Base-by-base conservation (phyloP, 169 alveolate genomes). In the Plasmodium chabaudi region DNA sequence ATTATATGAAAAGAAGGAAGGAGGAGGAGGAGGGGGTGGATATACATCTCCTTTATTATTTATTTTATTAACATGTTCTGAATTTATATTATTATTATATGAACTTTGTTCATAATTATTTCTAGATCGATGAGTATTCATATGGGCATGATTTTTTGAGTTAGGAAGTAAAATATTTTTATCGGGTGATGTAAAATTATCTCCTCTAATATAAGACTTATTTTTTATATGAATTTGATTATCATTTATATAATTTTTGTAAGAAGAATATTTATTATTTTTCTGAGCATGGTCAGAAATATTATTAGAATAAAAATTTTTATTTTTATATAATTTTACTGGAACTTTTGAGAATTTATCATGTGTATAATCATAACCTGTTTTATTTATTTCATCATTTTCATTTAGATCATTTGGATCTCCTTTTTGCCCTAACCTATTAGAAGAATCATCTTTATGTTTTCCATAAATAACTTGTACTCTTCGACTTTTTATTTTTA, bases 401-500 rank as follows among this genome's bases (percentile, higher is more conserved):
- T 42, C 84, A 39, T 17, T 12, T 17, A 42, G 2, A 42, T 51
- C 13, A 68, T 2, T 25, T 17, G 51, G 7, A 23, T 21, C 17
- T n/a, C 56, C 3, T 56, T 12, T 57, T 57, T 25, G 3, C 9
- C 56, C 23, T 51, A 15, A 72, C n/a, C 13, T n/a, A 5, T 53
- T 3, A 56, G 10, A 19, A n/a, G 1, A 10, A n/a, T 19, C 19
- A 13, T 73, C 55, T 56, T 63, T 17, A 25, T 64, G 25, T 3
- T 15, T 47, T 7, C 88, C 88, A 51, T 63, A 77, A 13, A 64
- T 51, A 25, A 77, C 88, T 49, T 77, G 88, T 49, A 77, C 61
- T 51, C 88, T 77, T 56, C 88, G 49, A 49, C 65, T 77, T 51
- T 77, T 77, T n/a, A 77, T 64, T 51, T 77, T 77, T 17, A 77